Base-by-base conservation (phyloP, 192 early-diverging fungal genomes). In the Coemansia sp. region DNA sequence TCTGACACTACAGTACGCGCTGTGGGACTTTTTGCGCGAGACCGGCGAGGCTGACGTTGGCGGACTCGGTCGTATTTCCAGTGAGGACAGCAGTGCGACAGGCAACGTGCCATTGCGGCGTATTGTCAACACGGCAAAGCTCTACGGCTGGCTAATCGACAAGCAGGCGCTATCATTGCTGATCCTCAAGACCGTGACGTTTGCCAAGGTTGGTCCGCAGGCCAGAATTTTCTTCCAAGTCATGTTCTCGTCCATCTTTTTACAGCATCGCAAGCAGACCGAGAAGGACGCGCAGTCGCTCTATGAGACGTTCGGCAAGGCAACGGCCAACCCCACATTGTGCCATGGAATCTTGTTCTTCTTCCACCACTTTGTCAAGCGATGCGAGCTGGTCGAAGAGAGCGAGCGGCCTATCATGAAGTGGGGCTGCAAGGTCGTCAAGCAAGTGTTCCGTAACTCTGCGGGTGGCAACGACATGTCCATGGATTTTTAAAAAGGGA, bases 21-120 rank as follows among this genome's bases (percentile, higher is more conserved):
- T 99, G 43, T 99, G 97, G 97, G 97, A 99, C 78, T 87, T 93
- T 68, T 70, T 99, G 61, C 88, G 97, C 58, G 91, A 89, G 58
- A 84, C 93, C 73, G 92, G 89, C 29, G 93, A 93, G 55, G 81
- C 71, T n/a, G 92, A 90, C 61, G 87, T 92, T 2, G 91, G 90
- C 64, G 91, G 91, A 2, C 80, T 93, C 76, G 84, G 78, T 11
- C 64, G 65, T n/a, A 72, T 77, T 20, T 50, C 41, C 43, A 47
- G 53, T 4, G 78, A 63, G 15, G 72, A 66, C 24, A 70, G 45
- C 9, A 52, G 78, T 2, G 79, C 78, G 30, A 74, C 79, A n/a
- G 79, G 73, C 4, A 69, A 69, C n/a, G 81, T 90, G 16, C 86
- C 88, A 1, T 68, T 96, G 41, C 82, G 91, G 29, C 85, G 86